Conservation (phyloP, 23 red algal genomes). For the Agarophyton chilense region DNA sequence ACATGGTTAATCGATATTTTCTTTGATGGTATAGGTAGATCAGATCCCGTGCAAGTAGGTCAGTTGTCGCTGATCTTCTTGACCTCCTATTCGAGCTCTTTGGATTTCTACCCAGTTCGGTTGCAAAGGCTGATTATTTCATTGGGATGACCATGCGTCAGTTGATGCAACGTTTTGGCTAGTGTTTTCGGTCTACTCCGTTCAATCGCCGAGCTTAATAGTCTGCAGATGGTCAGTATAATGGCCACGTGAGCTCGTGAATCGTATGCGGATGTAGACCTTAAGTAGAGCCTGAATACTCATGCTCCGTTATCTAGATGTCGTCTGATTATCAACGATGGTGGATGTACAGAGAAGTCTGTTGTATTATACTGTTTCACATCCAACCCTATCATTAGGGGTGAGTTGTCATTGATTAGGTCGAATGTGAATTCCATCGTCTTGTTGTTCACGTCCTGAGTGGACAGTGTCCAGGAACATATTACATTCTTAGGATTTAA, state of each 20-base stretch:
- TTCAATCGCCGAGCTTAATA: too few relatives aligned
- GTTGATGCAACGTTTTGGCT: constrained; percentile 20
- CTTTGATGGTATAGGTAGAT: not conserved
- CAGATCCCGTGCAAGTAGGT: constrained; percentile 4
- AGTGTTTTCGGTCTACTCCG: not conserved
- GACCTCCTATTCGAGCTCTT: not conserved
- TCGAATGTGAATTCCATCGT: constrained; percentile 13
- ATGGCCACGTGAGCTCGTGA: not conserved
- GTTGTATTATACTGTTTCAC: not conserved
- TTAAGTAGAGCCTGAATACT: not conserved
- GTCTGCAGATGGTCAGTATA: not conserved
- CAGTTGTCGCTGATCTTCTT: not conserved
- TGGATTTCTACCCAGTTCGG: not conserved
- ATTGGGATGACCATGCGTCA: constrained; percentile 10
- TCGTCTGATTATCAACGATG: constrained; percentile 24
- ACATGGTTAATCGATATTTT: constrained; percentile 44
- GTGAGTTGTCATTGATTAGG: constrained; percentile 13
- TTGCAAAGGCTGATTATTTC: constrained; percentile 17
- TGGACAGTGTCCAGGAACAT: constrained; percentile 10
- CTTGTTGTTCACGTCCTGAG: not conserved
- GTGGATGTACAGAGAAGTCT: not conserved
- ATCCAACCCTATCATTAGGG: constrained; percentile 23
- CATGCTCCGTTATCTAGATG: not conserved
- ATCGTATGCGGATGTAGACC: not conserved
- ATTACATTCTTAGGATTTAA: not conserved